Evolutionary conservation across 2,329 filamentous ascomycete species (phyloP), one percentile per base, ranked within the genome.

Genomic region (Fusarium sp.): DNA sequence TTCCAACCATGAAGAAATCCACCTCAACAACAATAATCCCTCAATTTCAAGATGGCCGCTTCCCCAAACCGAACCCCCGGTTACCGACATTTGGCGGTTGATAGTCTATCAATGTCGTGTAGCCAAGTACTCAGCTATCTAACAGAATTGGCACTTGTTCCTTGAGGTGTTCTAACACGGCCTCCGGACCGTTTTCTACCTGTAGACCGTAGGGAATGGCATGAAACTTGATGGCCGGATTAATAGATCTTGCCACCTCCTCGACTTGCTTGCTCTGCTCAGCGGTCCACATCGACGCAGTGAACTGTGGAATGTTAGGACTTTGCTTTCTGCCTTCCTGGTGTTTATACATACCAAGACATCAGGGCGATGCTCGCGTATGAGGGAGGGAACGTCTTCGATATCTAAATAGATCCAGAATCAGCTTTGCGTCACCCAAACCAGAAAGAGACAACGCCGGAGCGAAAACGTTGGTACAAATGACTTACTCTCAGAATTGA

Each of bases 171-270:
- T 83, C 81, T 1, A 86, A 80, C 13, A 86, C 76, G 9, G 80
- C 83, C 68, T 85, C 83, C 0, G 83, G 83, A 0, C 84, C 83
- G 42, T 74, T 76, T 50, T 83, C 74, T 2, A 83, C 80, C 61
- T 85, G 83, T 40, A 86, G 68, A 0, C 83, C 83, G 31, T 83
- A 77, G 0, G 83, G 83, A 40, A 85, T 80, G 1, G 82, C 81
- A 69, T 83, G 78, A 2, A 79, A 82, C 69, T 79, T 81, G 64
- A 85, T 78, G 7, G 76, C 75, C 0, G 83, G 81, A 19, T 77
- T 70, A 28, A 79, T 75, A 1, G 72, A 69, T 52, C 76, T 74
- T 2, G 83, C 83, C 28, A 79, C 79, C 2, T 70, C 66, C 22
- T 77, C 72, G 12, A 85, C 83, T 58, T 79, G 68, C 6, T 74